Conservation (phyloP, 257 asterid genomes). For the Primulina huaijiensis region DNA sequence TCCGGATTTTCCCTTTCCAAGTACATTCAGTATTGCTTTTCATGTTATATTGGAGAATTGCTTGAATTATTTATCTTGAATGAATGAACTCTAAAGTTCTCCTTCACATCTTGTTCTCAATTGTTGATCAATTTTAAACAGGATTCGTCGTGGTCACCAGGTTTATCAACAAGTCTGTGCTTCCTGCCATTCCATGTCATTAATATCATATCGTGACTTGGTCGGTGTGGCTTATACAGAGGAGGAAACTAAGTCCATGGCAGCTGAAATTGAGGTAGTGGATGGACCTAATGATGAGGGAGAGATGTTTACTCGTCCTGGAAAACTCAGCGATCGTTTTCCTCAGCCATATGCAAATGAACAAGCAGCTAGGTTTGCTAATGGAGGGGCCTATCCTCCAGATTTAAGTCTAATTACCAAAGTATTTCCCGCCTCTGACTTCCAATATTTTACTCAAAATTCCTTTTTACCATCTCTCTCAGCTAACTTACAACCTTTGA, state of each 20-base stretch:
- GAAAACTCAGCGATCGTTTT: constrained; percentile 66
- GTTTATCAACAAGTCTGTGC: constrained; percentile 68
- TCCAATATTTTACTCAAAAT: neutral
- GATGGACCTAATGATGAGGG: constrained; percentile 86
- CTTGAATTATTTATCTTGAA: neutral
- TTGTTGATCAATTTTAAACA: constrained; percentile 32
- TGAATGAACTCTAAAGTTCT: constrained; percentile 3
- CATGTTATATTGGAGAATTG: neutral
- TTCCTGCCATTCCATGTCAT: constrained; percentile 73
- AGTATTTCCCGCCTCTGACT: constrained; percentile 33
- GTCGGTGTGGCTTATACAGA: constrained; percentile 74
- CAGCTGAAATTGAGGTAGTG: constrained; percentile 76
- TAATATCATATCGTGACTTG: constrained; percentile 58
- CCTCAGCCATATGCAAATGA: constrained; percentile 74
- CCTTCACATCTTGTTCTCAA: constrained; percentile 22
- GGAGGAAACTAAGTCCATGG: constrained; percentile 80
- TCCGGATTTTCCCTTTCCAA: neutral
- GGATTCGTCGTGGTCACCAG: constrained; percentile 66
- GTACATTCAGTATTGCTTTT: neutral
- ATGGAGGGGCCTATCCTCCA: constrained; percentile 85
- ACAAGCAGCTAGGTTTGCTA: constrained; percentile 74
- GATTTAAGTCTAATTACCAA: constrained; percentile 73
- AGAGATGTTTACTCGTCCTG: constrained; percentile 77
- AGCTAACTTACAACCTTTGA: constrained; percentile 15
- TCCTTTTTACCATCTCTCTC: neutral